Evolutionary conservation across 1,139 yeast genomes (phyloP).

Genomic region (Blastobotrys malaysiensis): DNA sequence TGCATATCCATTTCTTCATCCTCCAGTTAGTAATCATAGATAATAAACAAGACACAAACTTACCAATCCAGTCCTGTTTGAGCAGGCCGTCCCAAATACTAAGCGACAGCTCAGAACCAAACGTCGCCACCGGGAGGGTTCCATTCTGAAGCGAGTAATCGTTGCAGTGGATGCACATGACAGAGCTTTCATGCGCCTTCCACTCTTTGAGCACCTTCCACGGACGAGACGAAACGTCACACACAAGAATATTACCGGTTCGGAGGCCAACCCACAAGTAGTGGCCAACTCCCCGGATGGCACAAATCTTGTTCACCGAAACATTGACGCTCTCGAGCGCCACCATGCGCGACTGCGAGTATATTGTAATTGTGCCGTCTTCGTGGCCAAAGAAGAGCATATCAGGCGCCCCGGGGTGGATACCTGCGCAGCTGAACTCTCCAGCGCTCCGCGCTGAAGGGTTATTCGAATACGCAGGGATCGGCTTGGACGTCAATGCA

Average conservation of each 20-base stretch:
- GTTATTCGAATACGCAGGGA: constrained; percentile 20
- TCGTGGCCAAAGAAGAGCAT: constrained; percentile 39
- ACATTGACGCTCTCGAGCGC: constrained; percentile 33
- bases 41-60: constrained; percentile 8
- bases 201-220: constrained; percentile 38
- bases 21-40: constrained; percentile 1
- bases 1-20: constrained; percentile 27
- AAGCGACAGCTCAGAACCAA: constrained; percentile 22
- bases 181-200: constrained; percentile 36
- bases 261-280: constrained; percentile 39
- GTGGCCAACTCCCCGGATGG: constrained; percentile 31
- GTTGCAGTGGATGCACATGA: constrained; percentile 20
- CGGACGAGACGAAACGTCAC: constrained; percentile 30
- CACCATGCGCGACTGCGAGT: constrained; percentile 23
- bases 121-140: constrained; percentile 19
- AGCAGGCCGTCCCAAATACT: constrained; percentile 36
- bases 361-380: constrained; percentile 38
- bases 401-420: constrained; percentile 26
- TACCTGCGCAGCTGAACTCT: constrained; percentile 33
- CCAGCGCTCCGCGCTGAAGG: constrained; percentile 20
- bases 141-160: constrained; percentile 14
- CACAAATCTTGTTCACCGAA: constrained; percentile 32
- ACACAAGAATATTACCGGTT: constrained; percentile 35
- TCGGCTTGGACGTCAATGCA: constrained; percentile 28
- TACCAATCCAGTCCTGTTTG: constrained; percentile 34